phyloP scores from a whole-genome alignment of 768 basidiomycete genomes.

The Xanthoconium stramineum region DNA sequence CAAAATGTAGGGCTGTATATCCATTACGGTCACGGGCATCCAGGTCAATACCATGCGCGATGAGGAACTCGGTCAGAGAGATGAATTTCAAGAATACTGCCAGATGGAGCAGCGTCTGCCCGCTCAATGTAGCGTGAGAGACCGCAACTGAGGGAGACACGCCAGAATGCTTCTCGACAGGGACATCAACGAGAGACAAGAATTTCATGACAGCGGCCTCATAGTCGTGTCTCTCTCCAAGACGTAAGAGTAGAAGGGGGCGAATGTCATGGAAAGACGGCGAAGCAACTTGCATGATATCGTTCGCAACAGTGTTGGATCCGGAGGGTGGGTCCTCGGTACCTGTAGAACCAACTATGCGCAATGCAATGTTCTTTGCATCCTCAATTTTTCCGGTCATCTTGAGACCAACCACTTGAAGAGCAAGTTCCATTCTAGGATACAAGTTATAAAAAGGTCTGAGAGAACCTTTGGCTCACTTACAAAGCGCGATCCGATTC shows the following conservation, averaged over 20 bases:
- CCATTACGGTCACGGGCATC: slow-evolving; percentile 89
- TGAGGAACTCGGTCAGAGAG: slow-evolving; percentile 65
- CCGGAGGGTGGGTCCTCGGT: slow-evolving; percentile 42
- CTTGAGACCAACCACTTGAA: slow-evolving; percentile 93
- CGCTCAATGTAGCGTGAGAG: slow-evolving; percentile 65
- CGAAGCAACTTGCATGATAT: slow-evolving; percentile 54
- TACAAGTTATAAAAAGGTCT: slow-evolving; percentile 12
- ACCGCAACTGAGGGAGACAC: slow-evolving; percentile 53
- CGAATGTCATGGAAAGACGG: slow-evolving; percentile 50
- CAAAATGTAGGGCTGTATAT: slow-evolving; percentile 86
- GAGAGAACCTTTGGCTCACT: slow-evolving; percentile 32
- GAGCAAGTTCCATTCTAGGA: slow-evolving; percentile 86
- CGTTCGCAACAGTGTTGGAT: slow-evolving; percentile 32
- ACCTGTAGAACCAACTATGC: slow-evolving; percentile 80
- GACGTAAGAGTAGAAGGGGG: slow-evolving; percentile 52
- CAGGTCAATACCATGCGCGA: slow-evolving; percentile 69
- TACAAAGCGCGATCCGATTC: slow-evolving; percentile 87
- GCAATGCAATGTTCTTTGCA: slow-evolving; percentile 88
- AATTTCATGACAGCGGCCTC: slow-evolving; percentile 78
- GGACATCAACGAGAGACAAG: slow-evolving; percentile 71
- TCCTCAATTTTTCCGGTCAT: slow-evolving; percentile 96
- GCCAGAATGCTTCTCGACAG: slow-evolving; percentile 41
- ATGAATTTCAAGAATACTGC: slow-evolving; percentile 77
- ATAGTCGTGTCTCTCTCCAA: slow-evolving; percentile 58
- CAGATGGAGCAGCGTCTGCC: slow-evolving; percentile 89